Evolutionary conservation across 2,329 filamentous ascomycete genomes (phyloP).

Genomic region (Aspergillus fumigatiaffinis): DNA sequence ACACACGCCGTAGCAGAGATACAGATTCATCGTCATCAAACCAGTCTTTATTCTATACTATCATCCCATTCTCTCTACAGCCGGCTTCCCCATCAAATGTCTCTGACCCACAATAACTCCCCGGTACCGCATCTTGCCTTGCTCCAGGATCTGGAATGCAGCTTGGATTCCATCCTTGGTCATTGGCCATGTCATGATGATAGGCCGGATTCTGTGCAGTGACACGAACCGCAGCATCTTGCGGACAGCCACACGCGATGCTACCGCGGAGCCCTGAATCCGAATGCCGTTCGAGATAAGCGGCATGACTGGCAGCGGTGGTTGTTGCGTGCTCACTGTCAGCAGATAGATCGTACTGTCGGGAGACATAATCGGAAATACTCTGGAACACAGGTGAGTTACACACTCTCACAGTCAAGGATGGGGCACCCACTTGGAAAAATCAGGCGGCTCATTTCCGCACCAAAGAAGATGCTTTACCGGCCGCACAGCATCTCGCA

Average conservation of each 20-base stretch:
- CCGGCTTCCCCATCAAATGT: slow-evolving; percentile 7
- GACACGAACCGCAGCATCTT: slow-evolving; percentile 62
- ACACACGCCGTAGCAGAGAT: too few species aligned
- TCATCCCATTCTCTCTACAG: background rate
- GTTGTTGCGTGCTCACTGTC: slow-evolving; percentile 15
- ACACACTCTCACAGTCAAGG: background rate
- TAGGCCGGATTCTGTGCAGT: slow-evolving; percentile 57
- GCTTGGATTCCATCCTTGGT: slow-evolving; percentile 45
- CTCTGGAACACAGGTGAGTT: background rate
- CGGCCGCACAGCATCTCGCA: background rate
- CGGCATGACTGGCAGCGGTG: slow-evolving; percentile 37
- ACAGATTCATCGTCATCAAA: background rate
- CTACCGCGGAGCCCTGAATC: slow-evolving; percentile 60
- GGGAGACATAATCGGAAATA: slow-evolving; percentile 20
- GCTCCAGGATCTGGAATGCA: slow-evolving; percentile 43
- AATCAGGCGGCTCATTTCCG: slow-evolving; percentile 4
- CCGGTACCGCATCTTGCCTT: slow-evolving; percentile 46
- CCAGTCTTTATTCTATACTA: background rate
- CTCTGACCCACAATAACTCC: slow-evolving; percentile 38
- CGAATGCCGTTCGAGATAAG: slow-evolving; percentile 54
- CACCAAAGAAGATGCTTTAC: slow-evolving; percentile 11
- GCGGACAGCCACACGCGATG: slow-evolving; percentile 58
- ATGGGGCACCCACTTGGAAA: slow-evolving; percentile 3
- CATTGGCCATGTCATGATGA: slow-evolving; percentile 62
- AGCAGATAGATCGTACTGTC: slow-evolving; percentile 23